Evolutionary conservation across 176 grass and related monocot species (phyloP), one percentile per base, ranked within the genome.

Genomic region (Pontederia paniculata): DNA sequence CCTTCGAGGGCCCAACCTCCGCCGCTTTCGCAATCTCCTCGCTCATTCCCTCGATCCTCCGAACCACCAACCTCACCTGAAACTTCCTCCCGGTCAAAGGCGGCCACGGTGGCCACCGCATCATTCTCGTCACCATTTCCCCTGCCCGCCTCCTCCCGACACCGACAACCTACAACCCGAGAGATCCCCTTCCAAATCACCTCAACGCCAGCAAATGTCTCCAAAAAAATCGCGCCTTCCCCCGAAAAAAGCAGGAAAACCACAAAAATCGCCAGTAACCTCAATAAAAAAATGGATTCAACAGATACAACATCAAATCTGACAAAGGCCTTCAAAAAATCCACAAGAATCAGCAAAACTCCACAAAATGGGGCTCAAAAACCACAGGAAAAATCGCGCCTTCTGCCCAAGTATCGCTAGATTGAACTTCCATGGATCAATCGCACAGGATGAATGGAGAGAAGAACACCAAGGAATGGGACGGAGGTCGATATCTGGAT

Each of bases 61-160:
- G 66, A 45, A 98, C 83, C 49, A 91, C 83, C 16, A 98, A 57
- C 25, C 73, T 66, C 18, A 90, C 80, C 54, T 56, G 51, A 55
- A 88, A 91, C 58, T 86, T 81, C 44, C 72, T 63, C 44, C 80
- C 80, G 54, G 77, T 48, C 49, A 71, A 58, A 42, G 78, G 80
- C 5, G 83, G 83, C 83, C 93, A 89, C 12, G 93, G 86, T 16
- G 66, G 50, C 93, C 93, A 98, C 76, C 83, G 62, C 61, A 98
- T 98, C 83, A 88, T 67, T 76, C 67, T 89, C 66, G 70, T 61
- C 53, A 75, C 62, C 86, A 88, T 84, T 45, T 48, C 52, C 45
- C 23, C 42, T 20, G 53, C 23, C 54, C 21, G 14, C 23, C 54
- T 16, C n/a, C 17, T 13, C 12, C 9, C 59, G 12, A 17, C 21